Base-by-base conservation (phyloP, 768 basidiomycete genomes). In the Sporobolomyces pararoseus region DNA sequence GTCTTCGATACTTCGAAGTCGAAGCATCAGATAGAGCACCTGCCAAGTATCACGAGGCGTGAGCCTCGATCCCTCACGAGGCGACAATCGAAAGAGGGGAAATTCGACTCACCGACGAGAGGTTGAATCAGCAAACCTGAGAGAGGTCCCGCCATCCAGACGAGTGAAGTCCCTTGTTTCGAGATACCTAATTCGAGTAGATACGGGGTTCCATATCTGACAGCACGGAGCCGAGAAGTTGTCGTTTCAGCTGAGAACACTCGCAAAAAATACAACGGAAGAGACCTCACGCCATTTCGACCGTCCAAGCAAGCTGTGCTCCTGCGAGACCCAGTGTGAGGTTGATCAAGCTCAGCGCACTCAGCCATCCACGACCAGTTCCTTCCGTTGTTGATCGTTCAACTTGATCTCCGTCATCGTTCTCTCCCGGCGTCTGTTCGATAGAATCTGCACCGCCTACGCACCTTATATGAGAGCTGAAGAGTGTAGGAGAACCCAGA, bases 1-100 rank as follows among this genome's bases (percentile, higher is more conserved):
- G 85, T 59, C 96, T 85, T n/a, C 77, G 72, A 50, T 54, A 76
- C 78, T 87, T 88, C 16, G 93, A 94, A 55, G 92, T 88, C 13
- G 94, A 96, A 51, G 91, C 88, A 80, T 99, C 96, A 23, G 95
- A 98, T 77, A 99, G 86, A 17, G 96, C 94, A 71, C 93, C 91
- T 94, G 70, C 5, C 23, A 12, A n/a, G n/a, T n/a, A n/a, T n/a
- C n/a, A n/a, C n/a, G n/a, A n/a, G n/a, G n/a, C n/a, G n/a, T n/a
- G n/a, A n/a, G n/a, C n/a, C n/a, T n/a, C 17, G 47, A n/a, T 13
- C 12, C 7, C 13, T 7, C 13, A 42, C 10, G 39, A 42, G 7
- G 23, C 32, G 25, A 27, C 25, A 59, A 58, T 35, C 50, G 70
- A 19, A 52, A 10, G 29, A 31, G 39, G 5, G 35, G 44, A 65